A percentile compares a stretch with the other conserved stretches of the same genome.
Evolutionary conservation across 352 stramenopile species (phyloP).

Genomic region (Globisporangium splendens): DNA sequence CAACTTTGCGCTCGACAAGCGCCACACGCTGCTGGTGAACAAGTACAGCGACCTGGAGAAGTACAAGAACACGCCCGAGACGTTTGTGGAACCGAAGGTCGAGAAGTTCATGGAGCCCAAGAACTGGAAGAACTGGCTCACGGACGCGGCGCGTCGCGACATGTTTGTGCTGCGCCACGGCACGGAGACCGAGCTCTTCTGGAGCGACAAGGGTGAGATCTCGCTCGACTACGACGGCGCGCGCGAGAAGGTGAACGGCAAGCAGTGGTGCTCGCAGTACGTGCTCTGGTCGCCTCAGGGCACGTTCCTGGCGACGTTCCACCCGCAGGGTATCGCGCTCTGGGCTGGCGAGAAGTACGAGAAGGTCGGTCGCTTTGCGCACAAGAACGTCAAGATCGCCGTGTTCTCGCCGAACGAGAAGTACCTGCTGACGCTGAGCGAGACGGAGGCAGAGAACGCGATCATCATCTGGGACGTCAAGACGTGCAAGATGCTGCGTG

Average conservation of each 20-base stretch:
- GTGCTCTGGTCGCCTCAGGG: constrained; percentile 96
- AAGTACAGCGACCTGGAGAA: constrained; percentile 89
- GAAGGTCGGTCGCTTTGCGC: constrained; percentile 96
- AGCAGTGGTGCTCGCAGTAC: constrained; percentile 98
- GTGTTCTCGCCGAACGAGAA: constrained; percentile 96
- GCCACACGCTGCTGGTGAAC: constrained; percentile 93
- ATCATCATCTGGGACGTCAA: constrained; percentile 98
- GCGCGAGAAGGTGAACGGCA: constrained; percentile 94
- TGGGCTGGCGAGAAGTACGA: constrained; percentile 97
- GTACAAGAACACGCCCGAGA: constrained; percentile 57
- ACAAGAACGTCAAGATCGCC: constrained; percentile 93
- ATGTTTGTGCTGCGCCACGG: constrained; percentile 94
- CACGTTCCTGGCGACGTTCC: constrained; percentile 97
- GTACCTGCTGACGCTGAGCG: constrained; percentile 97
- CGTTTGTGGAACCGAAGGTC: constrained; percentile 78
- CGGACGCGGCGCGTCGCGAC: constrained; percentile 89
- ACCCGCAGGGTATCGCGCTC: constrained; percentile 95
- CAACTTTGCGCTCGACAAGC: constrained; percentile 95
- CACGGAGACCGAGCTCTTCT: constrained; percentile 96
- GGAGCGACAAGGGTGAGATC: constrained; percentile 89
- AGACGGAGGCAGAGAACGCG: constrained; percentile 89
- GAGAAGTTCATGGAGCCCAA: constrained; percentile 90
- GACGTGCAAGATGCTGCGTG: constrained; percentile 81
- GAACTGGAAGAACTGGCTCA: constrained; percentile 93
- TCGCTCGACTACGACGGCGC: constrained; percentile 94